Evolutionary conservation across 2,329 filamentous ascomycete genomes (phyloP), one percentile per base, ranked within the genome.

Genomic region (Alternaria angustiovoidea): DNA sequence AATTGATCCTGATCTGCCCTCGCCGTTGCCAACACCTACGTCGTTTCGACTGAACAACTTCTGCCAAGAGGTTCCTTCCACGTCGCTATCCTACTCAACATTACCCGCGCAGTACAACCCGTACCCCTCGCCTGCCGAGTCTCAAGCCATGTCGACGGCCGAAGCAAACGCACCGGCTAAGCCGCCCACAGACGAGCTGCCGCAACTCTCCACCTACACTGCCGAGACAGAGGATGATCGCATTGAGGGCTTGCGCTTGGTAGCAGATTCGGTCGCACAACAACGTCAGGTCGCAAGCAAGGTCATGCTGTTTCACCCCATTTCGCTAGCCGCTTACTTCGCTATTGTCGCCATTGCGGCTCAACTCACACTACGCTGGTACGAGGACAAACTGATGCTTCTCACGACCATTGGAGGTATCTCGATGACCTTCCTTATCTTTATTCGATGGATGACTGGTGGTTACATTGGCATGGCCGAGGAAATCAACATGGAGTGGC

Each of bases 201-300:
- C 89, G 6, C 85, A 88, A 8, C 85, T 93, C 43, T 86, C 85
- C 51, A 87, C 91, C 52, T 86, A 87, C 67, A 76, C 80, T 14
- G 76, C 83, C 24, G 75, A 75, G 51, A 70, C 77, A 51, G 81
- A 86, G 51, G 75, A 83, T 52, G 90, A 93, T 75, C 88, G 89
- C 73, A 80, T 88, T 64, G 84, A 88, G 57, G 89, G 89, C 18
- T 83, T 96, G 52, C 86, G 86, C 64, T 86, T 96, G 20, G 85
- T 96, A 39, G 90, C 92, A 62, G 92, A 94, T 78, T 92, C 89
- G 59, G 87, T 96, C 51, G 91, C 92, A 36, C 90, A 96, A 79
- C 93, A 95, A 82, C 88, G 90, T 63, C 89, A 92, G 74, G 80
- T 85, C 8, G 88, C 91, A 20, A 86, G 88, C 42, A 81, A 82